These are phyloP conservation scores for Ophiostoma ips DNA, from an alignment of 2,329 filamentous ascomycete genomes.

Conservation along the genomic window DNA sequence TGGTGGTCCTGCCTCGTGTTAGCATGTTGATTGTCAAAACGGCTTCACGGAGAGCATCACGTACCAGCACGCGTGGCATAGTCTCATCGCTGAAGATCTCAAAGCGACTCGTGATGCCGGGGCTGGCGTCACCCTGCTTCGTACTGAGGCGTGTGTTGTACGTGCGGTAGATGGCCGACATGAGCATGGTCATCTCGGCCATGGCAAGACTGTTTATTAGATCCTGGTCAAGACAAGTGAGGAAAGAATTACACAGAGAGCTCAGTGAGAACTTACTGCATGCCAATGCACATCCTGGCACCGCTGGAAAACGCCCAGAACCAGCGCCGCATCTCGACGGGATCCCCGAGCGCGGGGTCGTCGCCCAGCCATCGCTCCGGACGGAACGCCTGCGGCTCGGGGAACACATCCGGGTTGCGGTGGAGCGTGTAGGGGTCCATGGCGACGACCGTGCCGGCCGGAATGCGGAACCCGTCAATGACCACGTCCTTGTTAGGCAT, in stretches of 20 bases:
- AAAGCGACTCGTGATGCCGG: constrained; percentile 27
- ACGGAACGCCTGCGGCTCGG: constrained; percentile 14
- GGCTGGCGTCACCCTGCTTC: constrained; percentile 18
- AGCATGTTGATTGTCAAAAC: not conserved
- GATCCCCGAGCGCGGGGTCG: constrained; percentile 1
- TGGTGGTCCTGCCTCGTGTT: constrained; percentile 12
- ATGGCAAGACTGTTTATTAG: constrained; percentile 24
- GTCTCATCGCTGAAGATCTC: constrained; percentile 26
- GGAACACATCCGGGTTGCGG: constrained; percentile 16
- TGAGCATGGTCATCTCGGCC: constrained; percentile 34
- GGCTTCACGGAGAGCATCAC: too few species aligned
- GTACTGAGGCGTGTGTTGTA: constrained; percentile 24
- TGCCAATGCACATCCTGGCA: constrained; percentile 52
- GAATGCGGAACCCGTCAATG: constrained; percentile 16
- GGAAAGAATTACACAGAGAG: not conserved
- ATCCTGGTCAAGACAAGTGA: too few species aligned
- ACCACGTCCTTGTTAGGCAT: constrained; percentile 16
- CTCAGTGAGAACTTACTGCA: constrained; percentile 6
- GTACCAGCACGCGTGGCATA: not conserved
- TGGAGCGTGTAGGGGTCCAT: constrained; percentile 18
- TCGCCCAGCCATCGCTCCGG: constrained; percentile 16
- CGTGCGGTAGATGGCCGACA: constrained; percentile 29
- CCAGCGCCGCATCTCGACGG: constrained; percentile 22
- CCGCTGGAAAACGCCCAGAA: constrained; percentile 59
- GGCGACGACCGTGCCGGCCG: constrained; percentile 15